Conservation (phyloP, 108 stramenopile genomes). For the Aureococcus anophagefferens region DNA sequence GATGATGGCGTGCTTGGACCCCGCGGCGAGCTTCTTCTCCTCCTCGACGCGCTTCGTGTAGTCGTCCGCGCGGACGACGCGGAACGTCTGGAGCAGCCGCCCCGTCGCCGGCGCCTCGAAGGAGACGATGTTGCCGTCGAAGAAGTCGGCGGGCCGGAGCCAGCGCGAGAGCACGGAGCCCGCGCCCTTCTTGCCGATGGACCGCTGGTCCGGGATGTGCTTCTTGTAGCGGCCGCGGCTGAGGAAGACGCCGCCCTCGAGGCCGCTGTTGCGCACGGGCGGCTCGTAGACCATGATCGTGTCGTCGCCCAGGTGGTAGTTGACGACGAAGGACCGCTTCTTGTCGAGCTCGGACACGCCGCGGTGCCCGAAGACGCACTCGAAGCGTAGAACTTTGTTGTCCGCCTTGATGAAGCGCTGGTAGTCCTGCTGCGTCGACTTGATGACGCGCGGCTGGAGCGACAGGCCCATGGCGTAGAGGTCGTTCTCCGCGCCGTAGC, state of each 20-base stretch:
- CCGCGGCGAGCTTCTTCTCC: slow-evolving; percentile 9
- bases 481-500: slow-evolving; percentile 39
- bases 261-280: slow-evolving; percentile 40
- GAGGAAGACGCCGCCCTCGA: slow-evolving; percentile 41
- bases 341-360: slow-evolving; percentile 1
- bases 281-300: slow-evolving; percentile 48
- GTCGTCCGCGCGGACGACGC: slow-evolving; percentile 11
- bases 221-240: slow-evolving; percentile 19
- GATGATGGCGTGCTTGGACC: background rate
- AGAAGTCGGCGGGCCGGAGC: slow-evolving; percentile 22
- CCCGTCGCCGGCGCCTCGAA: slow-evolving; percentile 22
- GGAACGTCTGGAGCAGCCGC: slow-evolving; percentile 1
- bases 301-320: slow-evolving; percentile 44
- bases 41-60: slow-evolving; percentile 12
- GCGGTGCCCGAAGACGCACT: background rate
- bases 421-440: slow-evolving; percentile 12
- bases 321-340: slow-evolving; percentile 29
- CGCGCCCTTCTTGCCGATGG: background rate
- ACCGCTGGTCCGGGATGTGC: slow-evolving; percentile 4
- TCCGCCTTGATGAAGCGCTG: slow-evolving; percentile 13
- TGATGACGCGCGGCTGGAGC: slow-evolving; percentile 9
- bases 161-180: slow-evolving; percentile 14
- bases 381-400: slow-evolving; percentile 14
- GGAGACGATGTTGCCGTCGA: slow-evolving; percentile 7
- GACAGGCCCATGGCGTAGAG: slow-evolving; percentile 15